phyloP scores from a whole-genome alignment of 1,139 yeast genomes.

The Saccharomyces hybrid region DNA sequence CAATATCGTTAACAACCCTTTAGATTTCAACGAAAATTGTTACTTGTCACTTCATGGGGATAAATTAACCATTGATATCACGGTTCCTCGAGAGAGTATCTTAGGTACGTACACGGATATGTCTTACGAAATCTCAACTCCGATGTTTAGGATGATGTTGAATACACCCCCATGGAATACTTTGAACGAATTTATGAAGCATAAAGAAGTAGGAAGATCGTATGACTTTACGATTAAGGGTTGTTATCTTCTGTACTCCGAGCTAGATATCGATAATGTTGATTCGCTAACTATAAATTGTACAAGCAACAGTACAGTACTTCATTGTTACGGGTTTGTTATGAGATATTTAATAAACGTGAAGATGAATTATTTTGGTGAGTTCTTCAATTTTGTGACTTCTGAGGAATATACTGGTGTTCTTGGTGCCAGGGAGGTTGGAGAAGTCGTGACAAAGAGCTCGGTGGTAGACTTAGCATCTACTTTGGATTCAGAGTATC shows the following conservation, averaged over 20 bases:
- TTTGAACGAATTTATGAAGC: constrained; percentile 56
- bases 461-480: constrained; percentile 1
- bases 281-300: constrained; percentile 64
- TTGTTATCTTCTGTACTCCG: constrained; percentile 52
- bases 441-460: constrained; percentile 4
- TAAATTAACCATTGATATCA: constrained; percentile 40
- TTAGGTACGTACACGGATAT: constrained; percentile 51
- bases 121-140: constrained; percentile 48
- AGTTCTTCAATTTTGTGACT: constrained; percentile 71
- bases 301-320: constrained; percentile 55
- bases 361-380: constrained; percentile 87
- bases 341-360: constrained; percentile 69
- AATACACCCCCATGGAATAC: constrained; percentile 94
- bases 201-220: constrained; percentile 58
- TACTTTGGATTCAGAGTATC: background rate
- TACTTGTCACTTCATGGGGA: constrained; percentile 70
- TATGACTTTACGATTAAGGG: constrained; percentile 57
- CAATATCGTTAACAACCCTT: constrained; percentile 80
- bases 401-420: constrained; percentile 62
- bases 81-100: constrained; percentile 56
- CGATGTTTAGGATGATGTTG: constrained; percentile 52
- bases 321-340: constrained; percentile 72
- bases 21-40: constrained; percentile 73
- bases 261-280: constrained; percentile 55
- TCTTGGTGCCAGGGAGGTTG: constrained; percentile 10